Conservation (phyloP, 2,329 filamentous ascomycete genomes). For the Xenoacremonium recifei region DNA sequence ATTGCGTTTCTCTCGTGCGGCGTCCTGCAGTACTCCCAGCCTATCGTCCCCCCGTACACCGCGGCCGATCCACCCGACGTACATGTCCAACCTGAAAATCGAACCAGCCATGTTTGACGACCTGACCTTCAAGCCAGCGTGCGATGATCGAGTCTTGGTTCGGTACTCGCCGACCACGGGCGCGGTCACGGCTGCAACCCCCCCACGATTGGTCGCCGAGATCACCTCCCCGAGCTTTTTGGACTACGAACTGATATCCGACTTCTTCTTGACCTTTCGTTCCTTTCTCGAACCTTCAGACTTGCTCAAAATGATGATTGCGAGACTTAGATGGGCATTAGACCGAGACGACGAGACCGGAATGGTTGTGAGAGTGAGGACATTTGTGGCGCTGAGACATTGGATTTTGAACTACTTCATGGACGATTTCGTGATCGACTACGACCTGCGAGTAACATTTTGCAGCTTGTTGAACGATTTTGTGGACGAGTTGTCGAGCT, state of each 20-base stretch:
- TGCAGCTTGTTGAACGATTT: constrained; percentile 77
- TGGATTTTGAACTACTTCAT: constrained; percentile 98
- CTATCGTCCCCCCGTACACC: constrained; percentile 38
- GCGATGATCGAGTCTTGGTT: constrained; percentile 77
- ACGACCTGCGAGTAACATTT: constrained; percentile 71
- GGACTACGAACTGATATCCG: constrained; percentile 94
- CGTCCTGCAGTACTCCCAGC: constrained; percentile 20
- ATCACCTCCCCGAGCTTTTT: constrained; percentile 95
- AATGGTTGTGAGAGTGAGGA: constrained; percentile 90
- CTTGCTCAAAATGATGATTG: constrained; percentile 79
- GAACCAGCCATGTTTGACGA: constrained; percentile 79
- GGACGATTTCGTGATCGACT: constrained; percentile 85
- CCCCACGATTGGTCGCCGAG: constrained; percentile 87
- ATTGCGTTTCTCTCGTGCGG: constrained; percentile 27
- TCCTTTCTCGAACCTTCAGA: constrained; percentile 77
- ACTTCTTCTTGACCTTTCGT: constrained; percentile 96
- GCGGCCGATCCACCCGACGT: constrained; percentile 43
- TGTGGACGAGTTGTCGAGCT: constrained; percentile 52
- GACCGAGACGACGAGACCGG: constrained; percentile 77
- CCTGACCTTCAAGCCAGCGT: constrained; percentile 74
- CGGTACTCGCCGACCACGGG: constrained; percentile 71
- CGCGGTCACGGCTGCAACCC: constrained; percentile 84
- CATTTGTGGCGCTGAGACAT: constrained; percentile 91
- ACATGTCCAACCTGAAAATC: constrained; percentile 51
- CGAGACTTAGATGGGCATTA: constrained; percentile 84